These are phyloP conservation scores for Inonotus hispidus DNA, from an alignment of 1,284 basidiomycete species.

Conservation along the genomic window DNA sequence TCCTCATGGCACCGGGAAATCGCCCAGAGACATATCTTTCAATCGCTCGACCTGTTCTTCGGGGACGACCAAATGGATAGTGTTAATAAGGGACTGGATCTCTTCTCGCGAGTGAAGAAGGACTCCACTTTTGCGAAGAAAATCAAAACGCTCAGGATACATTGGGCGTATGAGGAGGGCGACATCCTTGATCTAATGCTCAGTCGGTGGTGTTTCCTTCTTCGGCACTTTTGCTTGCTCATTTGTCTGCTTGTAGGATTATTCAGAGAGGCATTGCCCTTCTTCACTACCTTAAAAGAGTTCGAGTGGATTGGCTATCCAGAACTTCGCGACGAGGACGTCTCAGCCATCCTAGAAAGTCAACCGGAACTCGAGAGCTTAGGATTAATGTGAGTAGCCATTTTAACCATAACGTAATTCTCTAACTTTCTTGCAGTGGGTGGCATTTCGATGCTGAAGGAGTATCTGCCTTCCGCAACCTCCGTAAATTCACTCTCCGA, in stretches of 20 bases:
- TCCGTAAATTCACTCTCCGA: slow-evolving; percentile 57
- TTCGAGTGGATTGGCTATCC: slow-evolving; percentile 73
- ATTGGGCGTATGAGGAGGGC: slow-evolving; percentile 63
- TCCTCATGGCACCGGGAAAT: slow-evolving; percentile 59
- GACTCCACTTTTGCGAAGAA: slow-evolving; percentile 53
- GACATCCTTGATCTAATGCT: slow-evolving; percentile 60
- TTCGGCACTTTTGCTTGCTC: not conserved
- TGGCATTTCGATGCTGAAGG: slow-evolving; percentile 69
- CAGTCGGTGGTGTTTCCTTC: slow-evolving; percentile 33
- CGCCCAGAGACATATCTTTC: slow-evolving; percentile 56
- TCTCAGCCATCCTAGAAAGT: slow-evolving; percentile 45
- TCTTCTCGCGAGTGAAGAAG: slow-evolving; percentile 56
- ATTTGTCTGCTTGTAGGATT: slow-evolving; percentile 34
- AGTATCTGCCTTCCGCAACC: slow-evolving; percentile 51
- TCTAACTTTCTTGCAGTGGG: slow-evolving; percentile 33
- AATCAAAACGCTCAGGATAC: slow-evolving; percentile 51
- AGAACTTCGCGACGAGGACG: slow-evolving; percentile 56
- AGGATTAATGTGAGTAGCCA: slow-evolving; percentile 46
- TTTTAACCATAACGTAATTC: slow-evolving; percentile 5
- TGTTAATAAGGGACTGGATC: slow-evolving; percentile 52
- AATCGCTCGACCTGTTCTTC: slow-evolving; percentile 58
- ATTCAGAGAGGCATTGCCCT: slow-evolving; percentile 53
- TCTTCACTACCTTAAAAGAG: slow-evolving; percentile 51
- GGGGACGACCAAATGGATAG: slow-evolving; percentile 52
- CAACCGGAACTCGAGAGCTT: slow-evolving; percentile 49